Percentiles rank a stretch among this genome's conserved stretches.
phyloP scores from a whole-genome alignment of 805 yeast species.

The Wickerhamia fluorescens region DNA sequence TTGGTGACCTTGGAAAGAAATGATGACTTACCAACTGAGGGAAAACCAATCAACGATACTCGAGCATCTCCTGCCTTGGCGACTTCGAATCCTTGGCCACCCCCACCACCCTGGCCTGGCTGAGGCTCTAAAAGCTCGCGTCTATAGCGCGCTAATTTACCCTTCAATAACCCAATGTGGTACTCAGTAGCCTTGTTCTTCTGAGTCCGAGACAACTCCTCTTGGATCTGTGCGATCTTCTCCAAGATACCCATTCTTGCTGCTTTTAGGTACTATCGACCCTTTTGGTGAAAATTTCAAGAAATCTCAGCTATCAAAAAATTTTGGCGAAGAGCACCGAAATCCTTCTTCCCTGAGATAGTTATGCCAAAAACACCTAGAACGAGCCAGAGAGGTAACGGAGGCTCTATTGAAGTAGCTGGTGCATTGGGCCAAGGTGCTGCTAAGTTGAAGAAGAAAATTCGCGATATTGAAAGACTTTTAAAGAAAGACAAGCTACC shows the following conservation, averaged over 20 bases:
- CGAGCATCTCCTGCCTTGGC: constrained; percentile 95
- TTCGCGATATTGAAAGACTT: constrained; percentile 77
- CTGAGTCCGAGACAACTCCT: constrained; percentile 90
- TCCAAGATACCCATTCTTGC: constrained; percentile 32
- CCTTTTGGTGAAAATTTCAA: not conserved
- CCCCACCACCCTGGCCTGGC: constrained; percentile 63
- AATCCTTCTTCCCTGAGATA: constrained; percentile 1
- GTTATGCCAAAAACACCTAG: constrained; percentile 14
- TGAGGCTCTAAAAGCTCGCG: constrained; percentile 89
- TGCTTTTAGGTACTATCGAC: too few species aligned
- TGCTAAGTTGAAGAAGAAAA: constrained; percentile 70
- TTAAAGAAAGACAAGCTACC: constrained; percentile 54
- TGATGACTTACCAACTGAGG: constrained; percentile 96
- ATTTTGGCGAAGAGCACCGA: not conserved
- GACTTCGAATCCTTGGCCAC: constrained; percentile 90
- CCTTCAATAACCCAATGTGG: constrained; percentile 89
- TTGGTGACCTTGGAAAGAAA: constrained; percentile 83
- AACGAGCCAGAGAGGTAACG: constrained; percentile 11
- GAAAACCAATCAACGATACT: constrained; percentile 91
- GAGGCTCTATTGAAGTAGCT: constrained; percentile 20
- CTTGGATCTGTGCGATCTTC: constrained; percentile 83
- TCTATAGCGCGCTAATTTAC: constrained; percentile 87
- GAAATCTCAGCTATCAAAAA: not conserved
- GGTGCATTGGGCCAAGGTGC: constrained; percentile 26
- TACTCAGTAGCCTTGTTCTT: constrained; percentile 98